A percentile compares a stretch with the other conserved stretches of the same genome.
phyloP scores from a whole-genome alignment of 1,284 basidiomycete species.

The Tilletiaria anomala region DNA sequence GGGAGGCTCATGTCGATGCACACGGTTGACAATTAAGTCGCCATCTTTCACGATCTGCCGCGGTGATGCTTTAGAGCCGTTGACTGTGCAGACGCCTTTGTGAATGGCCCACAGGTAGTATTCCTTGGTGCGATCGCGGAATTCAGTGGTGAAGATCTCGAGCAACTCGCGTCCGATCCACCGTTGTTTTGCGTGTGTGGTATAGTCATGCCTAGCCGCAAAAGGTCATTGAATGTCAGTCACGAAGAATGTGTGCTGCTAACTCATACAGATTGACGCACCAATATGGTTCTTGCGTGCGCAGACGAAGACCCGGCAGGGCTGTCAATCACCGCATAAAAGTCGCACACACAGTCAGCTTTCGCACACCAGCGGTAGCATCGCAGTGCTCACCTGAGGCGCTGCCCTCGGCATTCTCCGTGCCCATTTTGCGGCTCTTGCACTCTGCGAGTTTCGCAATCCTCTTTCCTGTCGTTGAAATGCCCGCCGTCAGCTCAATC shows the following conservation, averaged over 20 bases:
- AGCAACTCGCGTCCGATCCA: conserved; percentile 68
- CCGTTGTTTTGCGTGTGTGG: conserved; percentile 78
- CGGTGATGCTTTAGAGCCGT: conserved; percentile 65
- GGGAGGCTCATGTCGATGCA: conserved; percentile 90
- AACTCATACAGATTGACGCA: not conserved
- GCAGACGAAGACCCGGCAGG: not conserved
- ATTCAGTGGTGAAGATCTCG: conserved; percentile 41
- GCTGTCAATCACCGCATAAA: not conserved
- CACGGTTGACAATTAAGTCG: conserved; percentile 78
- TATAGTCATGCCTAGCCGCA: conserved; percentile 47
- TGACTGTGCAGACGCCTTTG: conserved; percentile 85
- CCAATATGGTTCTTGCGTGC: not conserved
- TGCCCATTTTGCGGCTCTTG: no score
- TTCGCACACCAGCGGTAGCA: no score
- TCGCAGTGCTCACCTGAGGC: no score
- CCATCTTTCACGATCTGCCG: conserved; percentile 70
- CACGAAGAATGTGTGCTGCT: no score
- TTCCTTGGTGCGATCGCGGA: conserved; percentile 40
- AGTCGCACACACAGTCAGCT: not conserved
- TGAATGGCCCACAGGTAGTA: conserved; percentile 51
- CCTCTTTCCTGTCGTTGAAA: no score
- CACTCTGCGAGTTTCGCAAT: no score
- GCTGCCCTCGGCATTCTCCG: no score
- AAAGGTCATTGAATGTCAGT: no score
- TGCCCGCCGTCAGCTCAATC: no score